phyloP scores from a whole-genome alignment of 1,139 yeast species.

The Taphrina deformans region DNA sequence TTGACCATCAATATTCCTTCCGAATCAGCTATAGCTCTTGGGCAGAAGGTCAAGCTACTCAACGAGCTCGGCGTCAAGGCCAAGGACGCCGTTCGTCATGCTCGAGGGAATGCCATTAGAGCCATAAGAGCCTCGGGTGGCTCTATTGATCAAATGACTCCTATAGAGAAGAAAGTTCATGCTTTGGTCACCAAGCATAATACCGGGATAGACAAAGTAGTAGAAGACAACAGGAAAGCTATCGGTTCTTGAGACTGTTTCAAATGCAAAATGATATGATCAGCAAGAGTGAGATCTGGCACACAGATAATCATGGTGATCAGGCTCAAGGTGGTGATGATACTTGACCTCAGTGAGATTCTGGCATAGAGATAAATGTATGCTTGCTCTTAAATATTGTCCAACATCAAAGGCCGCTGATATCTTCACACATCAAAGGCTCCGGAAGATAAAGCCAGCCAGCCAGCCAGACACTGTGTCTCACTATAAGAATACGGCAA shows the following conservation, averaged over 20 bases:
- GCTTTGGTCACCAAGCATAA: neutral
- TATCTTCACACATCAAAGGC: too few relatives aligned
- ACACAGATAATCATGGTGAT: too few relatives aligned
- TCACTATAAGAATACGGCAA: too few relatives aligned
- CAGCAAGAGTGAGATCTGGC: too few relatives aligned
- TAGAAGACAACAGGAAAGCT: neutral
- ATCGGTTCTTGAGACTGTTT: neutral
- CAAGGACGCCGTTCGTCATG: neutral
- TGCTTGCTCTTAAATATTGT: too few relatives aligned
- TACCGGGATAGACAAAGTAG: neutral
- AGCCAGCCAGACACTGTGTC: too few relatives aligned
- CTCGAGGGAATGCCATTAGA: conserved; percentile 10
- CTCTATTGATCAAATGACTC: neutral
- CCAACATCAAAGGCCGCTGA: too few relatives aligned
- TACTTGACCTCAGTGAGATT: too few relatives aligned
- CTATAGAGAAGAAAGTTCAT: neutral
- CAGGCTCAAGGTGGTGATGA: too few relatives aligned
- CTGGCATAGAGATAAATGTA: too few relatives aligned
- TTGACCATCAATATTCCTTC: conserved; percentile 16
- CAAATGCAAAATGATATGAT: too few relatives aligned
- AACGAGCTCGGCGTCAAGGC: neutral
- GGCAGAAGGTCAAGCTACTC: neutral
- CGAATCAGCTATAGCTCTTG: neutral
- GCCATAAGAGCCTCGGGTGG: neutral
- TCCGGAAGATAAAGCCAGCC: too few relatives aligned